Percentiles rank a stretch among this genome's conserved stretches.
Evolutionary conservation across 331 rosid genomes (phyloP).

Genomic region (Quercus lobata): DNA sequence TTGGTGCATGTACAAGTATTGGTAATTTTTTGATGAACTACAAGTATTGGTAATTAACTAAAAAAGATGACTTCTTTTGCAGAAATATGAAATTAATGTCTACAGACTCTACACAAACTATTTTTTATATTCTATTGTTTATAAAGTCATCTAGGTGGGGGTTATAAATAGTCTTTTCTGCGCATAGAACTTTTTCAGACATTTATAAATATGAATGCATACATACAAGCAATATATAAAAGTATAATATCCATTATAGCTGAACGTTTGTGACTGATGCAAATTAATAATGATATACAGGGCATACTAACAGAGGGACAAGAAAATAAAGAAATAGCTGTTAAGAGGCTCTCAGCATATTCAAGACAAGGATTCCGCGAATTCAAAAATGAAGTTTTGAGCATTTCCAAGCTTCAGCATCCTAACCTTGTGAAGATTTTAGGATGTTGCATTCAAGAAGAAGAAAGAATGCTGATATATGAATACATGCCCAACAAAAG

Average conservation of each 20-base stretch:
- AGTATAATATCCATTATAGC: background rate
- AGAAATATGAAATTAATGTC: too few relatives aligned
- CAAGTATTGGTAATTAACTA: background rate
- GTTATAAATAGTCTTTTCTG: too few relatives aligned
- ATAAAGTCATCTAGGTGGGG: too few relatives aligned
- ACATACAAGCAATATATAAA: background rate
- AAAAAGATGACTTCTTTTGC: too few relatives aligned
- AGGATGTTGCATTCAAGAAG: conserved; percentile 20
- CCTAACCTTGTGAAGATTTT: conserved; percentile 12
- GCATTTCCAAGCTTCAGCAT: conserved; percentile 18
- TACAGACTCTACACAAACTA: too few relatives aligned
- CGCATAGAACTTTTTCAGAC: too few relatives aligned
- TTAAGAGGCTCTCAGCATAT: background rate
- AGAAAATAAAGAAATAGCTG: conserved; percentile 1
- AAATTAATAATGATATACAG: background rate
- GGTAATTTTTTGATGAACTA: background rate
- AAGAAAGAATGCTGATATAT: conserved; percentile 29
- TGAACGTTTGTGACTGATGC: background rate
- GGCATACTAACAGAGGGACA: conserved; percentile 21
- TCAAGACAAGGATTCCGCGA: background rate
- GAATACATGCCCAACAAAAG: conserved; percentile 52
- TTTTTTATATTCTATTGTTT: too few relatives aligned
- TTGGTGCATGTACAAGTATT: background rate
- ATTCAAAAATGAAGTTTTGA: conserved; percentile 11
- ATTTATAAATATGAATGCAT: background rate